Evolutionary conservation across 306 rosid genomes (phyloP), one percentile per base, ranked within the genome.

Genomic region (Comarum palustre): DNA sequence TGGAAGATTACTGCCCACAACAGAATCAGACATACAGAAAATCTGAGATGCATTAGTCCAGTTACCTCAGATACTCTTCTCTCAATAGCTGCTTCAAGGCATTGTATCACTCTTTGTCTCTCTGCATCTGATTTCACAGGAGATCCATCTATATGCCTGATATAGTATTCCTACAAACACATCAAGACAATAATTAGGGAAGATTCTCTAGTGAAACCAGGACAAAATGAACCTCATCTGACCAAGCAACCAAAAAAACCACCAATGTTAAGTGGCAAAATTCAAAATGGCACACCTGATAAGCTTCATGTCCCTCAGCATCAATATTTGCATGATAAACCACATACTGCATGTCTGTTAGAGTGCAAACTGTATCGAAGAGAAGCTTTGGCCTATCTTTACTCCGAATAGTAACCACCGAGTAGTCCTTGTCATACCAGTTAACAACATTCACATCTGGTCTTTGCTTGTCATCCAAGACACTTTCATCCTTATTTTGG

Each of bases 101-200:
- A 93, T 47, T 85, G 92, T 43, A 91, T 93, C 63, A 93, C 93
- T 84, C 98, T 80, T 72, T 93, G 90, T 71, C 97, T 89, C 88
- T 93, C 98, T 17, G 98, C 97, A 73, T 93, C 98, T 24, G 97
- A 93, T 75, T 91, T 93, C 76, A 93, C 97, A 45, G 98, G 97
- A 66, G 97, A 93, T 61, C 98, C 98, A 51, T 93, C 98, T 55
- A 93, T 68, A 64, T 93, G 98, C 83, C 90, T 90, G 68, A 93
- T 86, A 73, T 83, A 93, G 77, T 89, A 93, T 82, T 93, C 98
- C 98, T 93, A 78, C 80, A 86, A 16, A 80, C 6, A 22, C 29
- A 85, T 43, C 50, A 52, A 70, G n/a, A 72, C 58, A 60, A 72
- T 48, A 75, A 43, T 84, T 16, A 80, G 80, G 76, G 43, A 55